Evolutionary conservation across 768 basidiomycete species (phyloP).

Genomic region (Podaxis carcinomalis): DNA sequence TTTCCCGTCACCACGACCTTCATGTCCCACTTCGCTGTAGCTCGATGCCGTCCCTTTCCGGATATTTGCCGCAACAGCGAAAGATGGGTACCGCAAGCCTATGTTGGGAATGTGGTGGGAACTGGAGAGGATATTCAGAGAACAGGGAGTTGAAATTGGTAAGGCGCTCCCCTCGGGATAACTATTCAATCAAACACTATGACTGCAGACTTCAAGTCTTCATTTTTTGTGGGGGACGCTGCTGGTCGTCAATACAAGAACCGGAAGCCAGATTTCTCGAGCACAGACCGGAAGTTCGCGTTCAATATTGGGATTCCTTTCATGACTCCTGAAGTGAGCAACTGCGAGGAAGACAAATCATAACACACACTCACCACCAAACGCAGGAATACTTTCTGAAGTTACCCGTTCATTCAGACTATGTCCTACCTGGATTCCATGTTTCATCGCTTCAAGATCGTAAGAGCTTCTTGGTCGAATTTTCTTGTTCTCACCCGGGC

Average conservation of each 20-base stretch:
- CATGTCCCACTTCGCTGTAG: constrained; percentile 29
- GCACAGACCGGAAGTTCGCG: constrained; percentile 85
- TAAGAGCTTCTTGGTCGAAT: constrained; percentile 18
- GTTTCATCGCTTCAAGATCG: constrained; percentile 42
- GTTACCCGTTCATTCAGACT: constrained; percentile 35
- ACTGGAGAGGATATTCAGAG: constrained; percentile 55
- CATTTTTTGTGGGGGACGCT: constrained; percentile 88
- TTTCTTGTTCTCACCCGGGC: neutral
- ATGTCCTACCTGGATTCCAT: constrained; percentile 63
- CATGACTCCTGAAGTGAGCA: constrained; percentile 75
- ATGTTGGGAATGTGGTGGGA: constrained; percentile 85
- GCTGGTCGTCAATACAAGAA: constrained; percentile 62
- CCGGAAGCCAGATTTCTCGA: constrained; percentile 61
- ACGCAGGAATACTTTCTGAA: constrained; percentile 77
- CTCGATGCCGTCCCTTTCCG: constrained; percentile 72
- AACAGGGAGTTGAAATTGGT: constrained; percentile 66
- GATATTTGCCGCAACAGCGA: constrained; percentile 71
- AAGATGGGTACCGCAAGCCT: constrained; percentile 80
- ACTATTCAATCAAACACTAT: neutral
- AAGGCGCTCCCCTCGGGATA: constrained; percentile 10
- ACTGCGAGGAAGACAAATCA: neutral
- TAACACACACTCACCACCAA: neutral
- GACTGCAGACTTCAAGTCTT: constrained; percentile 51
- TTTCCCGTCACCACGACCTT: neutral
- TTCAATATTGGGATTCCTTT: constrained; percentile 71